phyloP scores from a whole-genome alignment of 225 moss, liverwort and hornwort genomes.

The Lunularia cruciata region DNA sequence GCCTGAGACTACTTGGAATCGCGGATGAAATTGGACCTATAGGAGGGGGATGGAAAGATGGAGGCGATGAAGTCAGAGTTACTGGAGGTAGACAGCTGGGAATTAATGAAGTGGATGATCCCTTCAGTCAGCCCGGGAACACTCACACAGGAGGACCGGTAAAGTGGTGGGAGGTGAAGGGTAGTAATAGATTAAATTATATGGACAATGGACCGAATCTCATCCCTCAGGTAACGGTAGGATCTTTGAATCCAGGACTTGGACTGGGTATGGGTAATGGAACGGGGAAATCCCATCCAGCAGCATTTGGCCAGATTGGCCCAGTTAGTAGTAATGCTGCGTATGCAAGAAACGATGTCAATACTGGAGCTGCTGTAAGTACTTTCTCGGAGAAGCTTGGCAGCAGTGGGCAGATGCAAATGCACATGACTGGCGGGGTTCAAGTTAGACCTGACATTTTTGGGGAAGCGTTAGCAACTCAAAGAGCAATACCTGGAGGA shows the following conservation, averaged over 20 bases:
- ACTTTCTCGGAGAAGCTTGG: neutral
- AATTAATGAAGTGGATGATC: slow-evolving; percentile 2
- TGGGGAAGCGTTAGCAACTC: neutral
- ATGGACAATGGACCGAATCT: neutral
- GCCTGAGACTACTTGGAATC: slow-evolving; percentile 13
- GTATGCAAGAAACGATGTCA: neutral
- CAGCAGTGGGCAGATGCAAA: neutral
- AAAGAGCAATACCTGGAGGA: neutral
- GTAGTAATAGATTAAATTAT: neutral
- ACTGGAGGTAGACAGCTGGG: neutral
- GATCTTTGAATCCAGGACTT: slow-evolving; percentile 5
- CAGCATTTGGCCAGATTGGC: neutral
- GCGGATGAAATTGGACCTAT: slow-evolving; percentile 2
- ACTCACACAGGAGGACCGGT: neutral
- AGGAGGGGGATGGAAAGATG: neutral
- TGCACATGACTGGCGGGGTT: slow-evolving; percentile 3
- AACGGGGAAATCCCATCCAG: neutral
- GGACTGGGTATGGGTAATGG: neutral
- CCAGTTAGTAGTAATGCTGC: neutral
- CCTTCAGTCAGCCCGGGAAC: slow-evolving; percentile 3
- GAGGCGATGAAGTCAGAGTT: neutral
- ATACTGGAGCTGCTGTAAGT: neutral
- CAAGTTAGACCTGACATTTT: neutral
- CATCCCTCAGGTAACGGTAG: neutral
- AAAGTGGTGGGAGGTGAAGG: slow-evolving; percentile 5